Base-by-base conservation (phyloP, 148 eudicot species). In the Diospyros kaki region DNA sequence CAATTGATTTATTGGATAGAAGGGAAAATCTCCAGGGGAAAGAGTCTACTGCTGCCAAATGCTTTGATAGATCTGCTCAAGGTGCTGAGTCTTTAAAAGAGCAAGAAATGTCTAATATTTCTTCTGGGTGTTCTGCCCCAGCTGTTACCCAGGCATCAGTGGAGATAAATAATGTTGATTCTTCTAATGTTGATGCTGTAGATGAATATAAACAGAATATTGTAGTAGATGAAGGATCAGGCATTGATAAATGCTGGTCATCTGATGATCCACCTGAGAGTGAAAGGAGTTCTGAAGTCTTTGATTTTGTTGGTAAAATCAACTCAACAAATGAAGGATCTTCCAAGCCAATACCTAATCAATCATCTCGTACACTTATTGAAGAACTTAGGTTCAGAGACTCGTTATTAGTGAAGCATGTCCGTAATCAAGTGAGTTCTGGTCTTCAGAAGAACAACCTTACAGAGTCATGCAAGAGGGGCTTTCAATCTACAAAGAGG, bases 121-220 rank as follows among this genome's bases (percentile, higher is more conserved):
- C 89, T 52, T 88, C 94, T 61, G 85, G 83, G 76, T 84, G 94
- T 78, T 84, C 91, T 61, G 88, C 84, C 63, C 83, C 86, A 72
- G 84, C 72, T 80, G 81, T 87, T 52, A 80, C 86, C 59, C 83
- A 84, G 77, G 84, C 81, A 63, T 90, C 91, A 62, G 81, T 70
- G 48, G 84, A 83, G 78, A 75, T 80, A 50, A 77, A 83, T 77
- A 81, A 70, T 65, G 71, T 73, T 68, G 89, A 78, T 59, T 84
- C 82, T 61, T 69, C 78, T 75, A 81, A 86, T 50, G 68, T 69
- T 72, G 82, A 79, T 73, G 81, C 56, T 41, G 74, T 66, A 72
- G 79, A 76, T 71, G 58, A 75, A 75, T 71, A 8, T 76, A 45
- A 66, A 15, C 64, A 74, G 41, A 78, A 70, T 74, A 75, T 69